Conservation (phyloP, 129 eudicot genomes). For the Deinandra increscens region DNA sequence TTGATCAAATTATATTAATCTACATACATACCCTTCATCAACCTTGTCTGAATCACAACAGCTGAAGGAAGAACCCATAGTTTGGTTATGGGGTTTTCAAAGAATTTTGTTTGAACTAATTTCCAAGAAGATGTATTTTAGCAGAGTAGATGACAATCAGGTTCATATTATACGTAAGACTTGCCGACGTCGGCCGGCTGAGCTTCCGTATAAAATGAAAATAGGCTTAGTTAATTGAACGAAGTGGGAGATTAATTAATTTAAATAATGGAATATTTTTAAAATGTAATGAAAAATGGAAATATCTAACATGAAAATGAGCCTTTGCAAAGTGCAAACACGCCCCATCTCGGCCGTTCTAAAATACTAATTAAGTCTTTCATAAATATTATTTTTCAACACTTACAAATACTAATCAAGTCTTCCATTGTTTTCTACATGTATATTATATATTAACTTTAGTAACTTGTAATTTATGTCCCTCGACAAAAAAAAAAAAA, state of each 20-base stretch:
- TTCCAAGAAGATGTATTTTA: constrained; percentile 10
- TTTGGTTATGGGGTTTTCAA: constrained; percentile 16
- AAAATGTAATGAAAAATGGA: neutral
- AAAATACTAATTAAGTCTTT: too few relatives aligned
- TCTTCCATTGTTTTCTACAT: too few relatives aligned
- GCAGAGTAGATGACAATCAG: constrained; percentile 11
- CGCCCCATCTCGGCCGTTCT: too few relatives aligned
- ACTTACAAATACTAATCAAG: too few relatives aligned
- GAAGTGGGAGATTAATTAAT: constrained; percentile 1
- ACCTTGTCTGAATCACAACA: constrained; percentile 62
- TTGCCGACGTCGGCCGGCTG: constrained; percentile 66
- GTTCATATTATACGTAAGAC: constrained; percentile 25
- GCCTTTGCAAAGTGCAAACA: too few relatives aligned
- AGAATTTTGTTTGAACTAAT: constrained; percentile 15
- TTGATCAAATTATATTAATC: too few relatives aligned
- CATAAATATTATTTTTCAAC: too few relatives aligned
- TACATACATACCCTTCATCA: constrained; percentile 50
- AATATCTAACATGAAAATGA: neutral
- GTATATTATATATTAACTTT: too few relatives aligned
- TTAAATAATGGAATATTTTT: neutral
- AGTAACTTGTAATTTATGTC: too few relatives aligned
- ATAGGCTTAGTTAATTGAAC: neutral
- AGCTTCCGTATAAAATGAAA: constrained; percentile 26
- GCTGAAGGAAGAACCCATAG: constrained; percentile 63
- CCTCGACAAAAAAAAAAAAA: too few relatives aligned